Base-by-base conservation (phyloP, 2,329 filamentous ascomycete species). In the Venturia carpophila region DNA sequence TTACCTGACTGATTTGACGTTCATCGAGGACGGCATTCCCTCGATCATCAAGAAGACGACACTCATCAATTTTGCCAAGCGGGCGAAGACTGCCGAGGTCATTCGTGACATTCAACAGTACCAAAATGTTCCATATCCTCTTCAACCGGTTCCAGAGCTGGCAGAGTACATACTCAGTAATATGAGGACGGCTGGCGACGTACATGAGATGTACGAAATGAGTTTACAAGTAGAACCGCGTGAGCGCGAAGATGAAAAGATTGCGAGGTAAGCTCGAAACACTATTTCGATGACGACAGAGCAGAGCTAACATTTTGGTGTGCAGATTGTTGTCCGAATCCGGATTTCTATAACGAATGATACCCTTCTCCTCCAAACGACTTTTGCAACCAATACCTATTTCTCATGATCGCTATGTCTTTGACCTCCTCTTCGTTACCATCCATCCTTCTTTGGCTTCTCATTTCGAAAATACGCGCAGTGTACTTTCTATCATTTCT, bases 181-280 rank as follows among this genome's bases (percentile, higher is more conserved):
- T 75, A 96, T 97, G 90, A 89, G 95, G 78, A 89, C 88, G 39
- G 93, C 94, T 4, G 90, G 92, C 63, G 93, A 97, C 75, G 94
- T 99, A 68, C 92, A 97, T 76, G 93, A 97, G 81, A 97, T 97
- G 94, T 99, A 97, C 80, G 92, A 97, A 77, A 92, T 92, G 82
- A 96, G 92, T 79, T 81, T 99, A 78, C 84, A 88, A 72, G 87
- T 99, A 67, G 94, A 99, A 76, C 94, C 94, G 68, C 85, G 94
- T 72, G 94, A 99, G 80, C 85, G 94, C 72, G 94, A 99, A 80
- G 94, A 99, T 74, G 94, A 99, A 80, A 97, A 97, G 83, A 97
- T 99, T 82, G 93, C 96, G 75, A 95, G 94, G 92, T 96, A 87
- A 37, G 52, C n/a, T n/a, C 11, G n/a, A 3, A 17, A n/a, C 30